Conservation (phyloP, 345 rosid genomes). For the Capsella bursapastoris region DNA sequence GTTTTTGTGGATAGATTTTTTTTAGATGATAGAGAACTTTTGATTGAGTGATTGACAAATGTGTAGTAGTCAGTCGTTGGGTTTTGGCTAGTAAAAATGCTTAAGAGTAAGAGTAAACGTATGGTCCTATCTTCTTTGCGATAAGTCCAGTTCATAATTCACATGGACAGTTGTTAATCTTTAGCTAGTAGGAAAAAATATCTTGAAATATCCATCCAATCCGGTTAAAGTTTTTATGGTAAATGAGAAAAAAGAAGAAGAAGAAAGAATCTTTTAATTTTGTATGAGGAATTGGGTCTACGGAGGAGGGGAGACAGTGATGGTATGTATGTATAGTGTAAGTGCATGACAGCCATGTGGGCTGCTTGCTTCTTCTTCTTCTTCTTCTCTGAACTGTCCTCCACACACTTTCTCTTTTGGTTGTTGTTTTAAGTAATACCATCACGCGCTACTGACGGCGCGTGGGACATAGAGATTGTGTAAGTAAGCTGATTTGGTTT, state of each 20-base stretch:
- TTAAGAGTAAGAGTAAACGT: no score
- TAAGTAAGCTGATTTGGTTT: not conserved
- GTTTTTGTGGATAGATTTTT: slow-evolving; percentile 11
- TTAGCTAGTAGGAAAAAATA: slow-evolving; percentile 19
- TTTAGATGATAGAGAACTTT: slow-evolving; percentile 1
- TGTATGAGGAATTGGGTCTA: slow-evolving; percentile 21
- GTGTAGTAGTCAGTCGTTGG: slow-evolving; percentile 1
- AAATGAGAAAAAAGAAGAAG: not conserved
- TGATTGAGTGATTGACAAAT: slow-evolving; percentile 9
- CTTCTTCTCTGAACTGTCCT: not conserved
- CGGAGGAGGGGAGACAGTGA: slow-evolving; percentile 41
- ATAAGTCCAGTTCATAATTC: slow-evolving; percentile 41
- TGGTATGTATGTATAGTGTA: slow-evolving; percentile 27
- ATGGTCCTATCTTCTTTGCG: slow-evolving; percentile 12
- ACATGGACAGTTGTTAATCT: slow-evolving; percentile 37
- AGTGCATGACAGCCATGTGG: slow-evolving; percentile 45
- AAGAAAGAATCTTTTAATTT: slow-evolving; percentile 17
- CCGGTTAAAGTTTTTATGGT: not conserved
- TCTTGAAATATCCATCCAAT: slow-evolving; percentile 15
- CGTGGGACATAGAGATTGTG: not conserved
- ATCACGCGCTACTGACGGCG: slow-evolving; percentile 19
- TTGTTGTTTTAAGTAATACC: not conserved
- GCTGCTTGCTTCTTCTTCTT: slow-evolving; percentile 29
- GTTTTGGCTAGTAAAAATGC: not conserved
- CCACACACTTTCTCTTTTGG: not conserved